Base-by-base conservation (phyloP, 768 basidiomycete genomes). In the Tricholoma matsutake region DNA sequence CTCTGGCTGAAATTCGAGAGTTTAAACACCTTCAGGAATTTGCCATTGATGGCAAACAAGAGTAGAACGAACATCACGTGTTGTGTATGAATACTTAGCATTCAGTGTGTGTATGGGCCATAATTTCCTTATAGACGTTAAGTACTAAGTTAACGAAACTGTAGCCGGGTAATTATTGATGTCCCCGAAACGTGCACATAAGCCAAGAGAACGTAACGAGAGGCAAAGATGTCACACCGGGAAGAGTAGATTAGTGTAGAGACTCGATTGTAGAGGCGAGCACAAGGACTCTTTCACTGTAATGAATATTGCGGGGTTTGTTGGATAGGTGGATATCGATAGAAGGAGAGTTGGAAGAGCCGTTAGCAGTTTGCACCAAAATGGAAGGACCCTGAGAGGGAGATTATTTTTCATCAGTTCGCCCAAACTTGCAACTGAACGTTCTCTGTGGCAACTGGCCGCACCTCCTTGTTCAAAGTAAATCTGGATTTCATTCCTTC, bases 401-500 rank as follows among this genome's bases (percentile, higher is more conserved):
- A 56, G 56, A 35, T 63, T 62, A 66, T 62, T 62, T 68, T 64
- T 63, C 64, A 57, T 61, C 60, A 58, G 60, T 49, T 47, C 39
- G 43, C 34, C 34, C 18, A 14, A 54, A 62, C 47, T 63, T 45
- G 51, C n/a, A 56, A 37, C 29, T n/a, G 60, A 25, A 67, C 62
- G 57, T 62, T 57, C 57, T 62, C 35, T 64, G 64, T 62, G 57
- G 61, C 55, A 55, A 32, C 34, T 58, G 56, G 70, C 67, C 66
- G 63, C 61, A 59, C 60, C 61, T 60, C 35, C 37, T 29, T 22
- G 22, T 18, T 35, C 54, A 61, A 54, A 64, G 60, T 64, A 67
- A 81, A 71, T 72, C 81, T 83, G 81, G 79, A 82, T 69, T 64
- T 66, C 67, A 64, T 66, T 63, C 61, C 68, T 63, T 68, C 71